These are phyloP conservation scores for Kodamaea sp. DNA, from an alignment of 1,139 yeast genomes.

Conservation along the genomic window DNA sequence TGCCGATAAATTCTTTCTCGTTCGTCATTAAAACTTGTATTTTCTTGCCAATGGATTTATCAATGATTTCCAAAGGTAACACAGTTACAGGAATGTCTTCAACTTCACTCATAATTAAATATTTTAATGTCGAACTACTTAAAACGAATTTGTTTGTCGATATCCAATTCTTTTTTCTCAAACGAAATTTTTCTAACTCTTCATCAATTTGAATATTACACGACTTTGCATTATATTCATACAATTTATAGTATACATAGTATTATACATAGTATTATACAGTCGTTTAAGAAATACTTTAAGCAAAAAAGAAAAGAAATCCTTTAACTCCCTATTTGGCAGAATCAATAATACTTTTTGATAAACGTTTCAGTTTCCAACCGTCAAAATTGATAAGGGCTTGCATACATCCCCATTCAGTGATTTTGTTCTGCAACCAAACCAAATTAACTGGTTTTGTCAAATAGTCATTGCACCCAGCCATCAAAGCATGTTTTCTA, in stretches of 20 bases:
- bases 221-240: no score
- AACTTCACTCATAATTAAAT: slow-evolving; percentile 7
- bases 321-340: no score
- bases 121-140: not conserved
- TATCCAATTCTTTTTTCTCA: no score
- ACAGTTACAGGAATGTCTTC: slow-evolving; percentile 21
- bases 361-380: slow-evolving; percentile 52
- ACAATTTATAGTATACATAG: no score
- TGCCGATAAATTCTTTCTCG: slow-evolving; percentile 78
- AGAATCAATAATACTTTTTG: slow-evolving; percentile 4
- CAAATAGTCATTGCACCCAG: slow-evolving; percentile 94
- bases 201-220: no score
- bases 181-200: no score
- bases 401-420: slow-evolving; percentile 98
- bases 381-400: slow-evolving; percentile 95
- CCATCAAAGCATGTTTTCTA: slow-evolving; percentile 85
- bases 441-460: slow-evolving; percentile 96
- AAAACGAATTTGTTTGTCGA: no score
- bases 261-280: no score
- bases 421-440: slow-evolving; percentile 91
- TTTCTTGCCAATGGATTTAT: slow-evolving; percentile 76
- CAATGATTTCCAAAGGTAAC: slow-evolving; percentile 82
- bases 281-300: no score
- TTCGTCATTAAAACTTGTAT: slow-evolving; percentile 77
- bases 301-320: no score